A percentile compares a stretch with the other conserved stretches of the same genome.
Conservation (phyloP, 2,329 filamentous ascomycete genomes). For the Trichophyton rubrum region DNA sequence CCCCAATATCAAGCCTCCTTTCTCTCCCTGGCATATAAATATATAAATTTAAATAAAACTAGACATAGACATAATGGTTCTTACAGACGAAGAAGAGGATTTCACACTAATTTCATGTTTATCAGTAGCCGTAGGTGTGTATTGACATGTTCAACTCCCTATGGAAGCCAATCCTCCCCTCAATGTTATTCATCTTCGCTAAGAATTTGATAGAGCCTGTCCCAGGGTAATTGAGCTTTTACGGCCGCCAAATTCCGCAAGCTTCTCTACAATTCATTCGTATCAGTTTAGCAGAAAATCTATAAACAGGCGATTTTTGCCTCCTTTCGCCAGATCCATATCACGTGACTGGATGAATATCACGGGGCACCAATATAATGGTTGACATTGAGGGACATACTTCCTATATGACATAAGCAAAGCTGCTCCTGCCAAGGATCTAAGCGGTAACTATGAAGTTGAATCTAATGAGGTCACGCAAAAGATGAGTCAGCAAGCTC, state of each 20-base stretch:
- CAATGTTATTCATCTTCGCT: too few relatives aligned
- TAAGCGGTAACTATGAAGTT: not conserved
- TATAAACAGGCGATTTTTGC: not conserved
- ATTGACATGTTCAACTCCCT: too few relatives aligned
- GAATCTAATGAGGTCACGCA: not conserved
- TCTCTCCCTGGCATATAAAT: not conserved
- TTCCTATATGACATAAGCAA: not conserved
- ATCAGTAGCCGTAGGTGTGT: too few relatives aligned
- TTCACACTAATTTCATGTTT: not conserved
- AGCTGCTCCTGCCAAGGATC: not conserved
- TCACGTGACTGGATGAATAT: not conserved
- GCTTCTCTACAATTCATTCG: not conserved
- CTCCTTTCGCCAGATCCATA: not conserved
- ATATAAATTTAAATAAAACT: not conserved
- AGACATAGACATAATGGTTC: not conserved
- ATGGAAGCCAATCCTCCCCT: too few relatives aligned
- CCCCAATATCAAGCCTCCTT: not conserved
- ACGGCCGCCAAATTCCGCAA: not conserved
- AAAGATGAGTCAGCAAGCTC: not conserved
- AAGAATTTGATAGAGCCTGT: too few relatives aligned
- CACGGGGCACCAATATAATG: not conserved
- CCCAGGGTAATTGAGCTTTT: too few relatives aligned
- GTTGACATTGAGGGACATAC: too few relatives aligned
- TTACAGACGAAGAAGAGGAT: not conserved
- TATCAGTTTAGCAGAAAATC: not conserved